Evolutionary conservation across 2,329 filamentous ascomycete species (phyloP).

Genomic region (Leptographium flavum): DNA sequence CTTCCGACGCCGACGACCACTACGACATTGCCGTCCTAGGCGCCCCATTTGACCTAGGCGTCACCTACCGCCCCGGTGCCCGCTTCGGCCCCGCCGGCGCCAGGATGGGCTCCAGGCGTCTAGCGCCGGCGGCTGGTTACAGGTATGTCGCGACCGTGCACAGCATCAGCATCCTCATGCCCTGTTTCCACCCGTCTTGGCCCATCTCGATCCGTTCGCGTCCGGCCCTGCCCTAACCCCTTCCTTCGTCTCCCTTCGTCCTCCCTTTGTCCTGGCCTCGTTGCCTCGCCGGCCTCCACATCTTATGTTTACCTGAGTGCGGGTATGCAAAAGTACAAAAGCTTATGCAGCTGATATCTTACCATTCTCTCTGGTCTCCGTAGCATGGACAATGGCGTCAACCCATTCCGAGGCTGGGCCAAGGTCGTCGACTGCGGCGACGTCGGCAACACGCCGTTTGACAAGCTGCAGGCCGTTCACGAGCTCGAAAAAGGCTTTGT

Average conservation of each 20-base stretch:
- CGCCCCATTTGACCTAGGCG: constrained; percentile 4
- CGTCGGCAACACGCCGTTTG: constrained; percentile 61
- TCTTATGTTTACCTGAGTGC: no score
- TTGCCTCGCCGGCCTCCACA: no score
- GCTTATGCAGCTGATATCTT: no score
- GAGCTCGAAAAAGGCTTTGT: constrained; percentile 51
- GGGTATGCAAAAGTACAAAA: no score
- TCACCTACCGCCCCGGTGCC: constrained; percentile 4
- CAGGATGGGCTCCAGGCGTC: not conserved
- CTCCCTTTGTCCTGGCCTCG: no score
- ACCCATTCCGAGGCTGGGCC: constrained; percentile 58
- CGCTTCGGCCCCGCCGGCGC: constrained; percentile 4
- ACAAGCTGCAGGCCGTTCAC: constrained; percentile 57
- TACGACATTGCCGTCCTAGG: constrained; percentile 7
- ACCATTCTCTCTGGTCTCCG: no score
- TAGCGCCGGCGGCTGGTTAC: not conserved
- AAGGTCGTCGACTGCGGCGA: constrained; percentile 66
- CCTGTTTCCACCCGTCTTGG: no score
- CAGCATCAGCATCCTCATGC: no score
- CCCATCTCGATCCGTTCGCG: no score
- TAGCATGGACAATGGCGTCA: constrained; percentile 18
- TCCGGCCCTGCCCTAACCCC: no score
- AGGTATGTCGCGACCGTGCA: not conserved
- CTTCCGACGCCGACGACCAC: no score
- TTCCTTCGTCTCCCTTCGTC: no score